Evolutionary conservation across 2,329 filamentous ascomycete genomes (phyloP), one percentile per base, ranked within the genome.

Genomic region (Diaporthe amygdali): DNA sequence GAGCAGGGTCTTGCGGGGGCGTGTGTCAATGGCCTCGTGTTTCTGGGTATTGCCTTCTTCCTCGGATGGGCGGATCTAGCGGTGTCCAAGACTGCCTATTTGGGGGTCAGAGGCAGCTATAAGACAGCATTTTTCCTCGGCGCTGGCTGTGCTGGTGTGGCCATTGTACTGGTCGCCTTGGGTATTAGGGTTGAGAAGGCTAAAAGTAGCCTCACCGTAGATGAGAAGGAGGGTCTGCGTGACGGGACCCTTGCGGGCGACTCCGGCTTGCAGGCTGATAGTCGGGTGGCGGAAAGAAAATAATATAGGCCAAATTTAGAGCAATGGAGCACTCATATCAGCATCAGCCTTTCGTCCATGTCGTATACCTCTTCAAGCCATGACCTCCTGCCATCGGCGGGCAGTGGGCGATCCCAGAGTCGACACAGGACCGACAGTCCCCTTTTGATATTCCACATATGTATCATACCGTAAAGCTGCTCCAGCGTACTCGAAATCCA

Each of bases 1-100:
- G 84, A 87, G 72, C 91, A 93, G 76, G 91, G 91, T 0, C 80
- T 93, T 2, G 91, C 90, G 0, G 91, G 91, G 2, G 90, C 89
- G 0, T 77, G 93, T 54, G 88, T 91, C 74, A 92, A 91, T 78
- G 86, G 86, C 27, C 79, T 91, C 2, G 77, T 92, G 12, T 89
- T 91, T 75, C 79, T 93, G 6, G 89, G 90, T 5, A 90, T 92
- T 66, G 89, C 90, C 2, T 81, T 93, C 37, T 87, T 88, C 74
- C 84, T 93, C 17, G 91, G 89, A 0, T 87, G 92, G 72, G 89
- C 88, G 6, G 91, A 93, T 76, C 86, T 93, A 15, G 79, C 79
- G 3, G 80, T 83, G n/a, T 83, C 83, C 0, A 81, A 83, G 54
- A 86, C 83, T 14, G 80, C 79, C 12, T 72, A 79, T 2, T 72